A percentile compares a stretch with the other conserved stretches of the same genome.
Conservation (phyloP, 2,329 filamentous ascomycete genomes). For the Botryosphaeria dothidea region DNA sequence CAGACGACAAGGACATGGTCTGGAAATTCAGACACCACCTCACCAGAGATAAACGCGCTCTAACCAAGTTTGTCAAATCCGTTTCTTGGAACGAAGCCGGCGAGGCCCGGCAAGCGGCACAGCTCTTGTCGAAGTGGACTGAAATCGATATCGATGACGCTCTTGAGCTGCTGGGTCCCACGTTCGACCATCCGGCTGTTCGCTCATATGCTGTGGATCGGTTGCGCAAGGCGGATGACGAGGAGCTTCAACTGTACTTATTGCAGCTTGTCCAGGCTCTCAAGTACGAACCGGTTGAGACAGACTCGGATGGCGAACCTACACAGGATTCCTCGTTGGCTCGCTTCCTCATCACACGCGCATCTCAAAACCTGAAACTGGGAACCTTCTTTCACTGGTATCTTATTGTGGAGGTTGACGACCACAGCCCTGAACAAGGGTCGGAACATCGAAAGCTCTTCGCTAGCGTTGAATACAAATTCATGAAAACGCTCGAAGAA, state of each 20-base stretch:
- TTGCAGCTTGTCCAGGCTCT: constrained; percentile 93
- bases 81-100: constrained; percentile 88
- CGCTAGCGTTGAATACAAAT: constrained; percentile 91
- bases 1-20: constrained; percentile 92
- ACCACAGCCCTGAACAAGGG: constrained; percentile 72
- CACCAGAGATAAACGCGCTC: constrained; percentile 78
- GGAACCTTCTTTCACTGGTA: constrained; percentile 99
- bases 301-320: constrained; percentile 57
- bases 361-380: constrained; percentile 82
- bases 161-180: constrained; percentile 87
- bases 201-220: constrained; percentile 92
- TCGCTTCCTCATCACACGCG: constrained; percentile 83
- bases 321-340: constrained; percentile 80
- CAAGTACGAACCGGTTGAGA: constrained; percentile 74
- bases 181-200: constrained; percentile 84
- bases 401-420: constrained; percentile 95
- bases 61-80: constrained; percentile 98
- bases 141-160: constrained; percentile 97
- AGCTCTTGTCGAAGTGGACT: constrained; percentile 89
- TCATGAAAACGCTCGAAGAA: constrained; percentile 84
- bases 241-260: constrained; percentile 87
- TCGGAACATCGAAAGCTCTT: constrained; percentile 81
- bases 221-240: constrained; percentile 86
- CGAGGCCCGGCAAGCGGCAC: constrained; percentile 85
- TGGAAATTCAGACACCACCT: constrained; percentile 98